Base-by-base conservation (phyloP, 306 rosid genomes). In the Leucaena leucocephala region DNA sequence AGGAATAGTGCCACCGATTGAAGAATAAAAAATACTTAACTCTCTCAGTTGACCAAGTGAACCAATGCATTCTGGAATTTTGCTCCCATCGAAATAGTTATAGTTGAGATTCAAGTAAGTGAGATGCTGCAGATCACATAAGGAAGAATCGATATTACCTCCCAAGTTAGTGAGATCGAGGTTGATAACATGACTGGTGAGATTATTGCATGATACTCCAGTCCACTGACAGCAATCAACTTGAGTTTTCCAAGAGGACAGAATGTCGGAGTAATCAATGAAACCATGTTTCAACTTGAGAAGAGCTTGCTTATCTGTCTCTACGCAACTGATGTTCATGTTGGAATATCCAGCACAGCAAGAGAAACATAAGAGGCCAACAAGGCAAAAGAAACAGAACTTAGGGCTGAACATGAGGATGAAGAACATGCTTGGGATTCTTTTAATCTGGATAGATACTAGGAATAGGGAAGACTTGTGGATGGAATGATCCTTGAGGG, bases 11-110 rank as follows among this genome's bases (percentile, higher is more conserved):
- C 80, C n/a, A 43, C 5, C 13, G 38, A 83, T 7, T 0, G 3
- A 0, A n/a, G 77, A 44, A 13, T 0, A 0, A 21, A 22, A 3
- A 52, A 79, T 78, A 0, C 16, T 42, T 34, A 83, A 44, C 22
- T 75, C 58, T 40, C 8, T 68, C 16, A 84, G 15, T 0, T 70
- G 44, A 36, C 9, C 15, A 16, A 84, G 84, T 63, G 84, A 80
- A 11, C 19, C 55, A 15, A 49, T 49, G 55, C 55, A 49, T 12
- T 49, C 14, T 4, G 55, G 55, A 15, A 49, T 49, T 49, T 14
- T 15, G 55, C 19, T 48, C 5, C 55, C 55, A 0, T 5, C n/a
- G 4, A 49, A 15, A 49, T 14, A 0, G 19, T 49, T 49, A 3
- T 4, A 0, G 15, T 4, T 15, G 55, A 49, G n/a, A 49, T 49